Conservation (phyloP, 2,329 filamentous ascomycete species). For the Fusarium domesticum region DNA sequence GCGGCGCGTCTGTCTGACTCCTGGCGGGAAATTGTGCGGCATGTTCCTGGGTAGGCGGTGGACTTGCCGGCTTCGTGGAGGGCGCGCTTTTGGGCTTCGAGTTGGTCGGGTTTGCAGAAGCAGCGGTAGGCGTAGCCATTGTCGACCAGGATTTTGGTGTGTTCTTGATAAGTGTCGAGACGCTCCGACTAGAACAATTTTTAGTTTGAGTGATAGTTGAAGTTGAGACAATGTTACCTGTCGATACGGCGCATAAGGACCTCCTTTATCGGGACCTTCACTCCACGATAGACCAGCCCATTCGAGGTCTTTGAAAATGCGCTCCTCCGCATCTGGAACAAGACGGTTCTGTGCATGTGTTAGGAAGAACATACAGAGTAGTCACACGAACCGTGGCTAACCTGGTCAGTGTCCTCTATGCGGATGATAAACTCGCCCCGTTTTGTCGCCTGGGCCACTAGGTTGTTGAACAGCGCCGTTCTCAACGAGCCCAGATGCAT, state of each 20-base stretch:
- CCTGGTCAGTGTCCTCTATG: slow-evolving; percentile 94
- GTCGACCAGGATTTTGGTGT: slow-evolving; percentile 67
- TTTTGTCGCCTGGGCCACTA: slow-evolving; percentile 76
- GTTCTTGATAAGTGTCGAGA: slow-evolving; percentile 65
- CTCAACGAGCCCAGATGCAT: slow-evolving; percentile 87
- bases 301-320: slow-evolving; percentile 72
- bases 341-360: slow-evolving; percentile 64
- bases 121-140: slow-evolving; percentile 82
- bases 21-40: slow-evolving; percentile 60
- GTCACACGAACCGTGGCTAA: slow-evolving; percentile 37
- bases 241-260: slow-evolving; percentile 79
- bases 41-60: slow-evolving; percentile 60
- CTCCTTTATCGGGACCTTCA: slow-evolving; percentile 83
- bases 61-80: slow-evolving; percentile 51
- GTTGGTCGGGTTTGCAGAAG: slow-evolving; percentile 75
- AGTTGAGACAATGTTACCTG: slow-evolving; percentile 51
- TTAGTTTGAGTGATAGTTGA: not conserved
- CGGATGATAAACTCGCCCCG: slow-evolving; percentile 87
- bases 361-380: slow-evolving; percentile 2
- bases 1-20: slow-evolving; percentile 70
- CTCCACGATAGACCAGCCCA: slow-evolving; percentile 94
- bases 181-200: slow-evolving; percentile 67
- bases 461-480: slow-evolving; percentile 92
- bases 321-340: slow-evolving; percentile 73
- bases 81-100: slow-evolving; percentile 63